Conservation (phyloP, 495 filamentous ascomycete genomes). For the Hypomontagnella monticulosa region DNA sequence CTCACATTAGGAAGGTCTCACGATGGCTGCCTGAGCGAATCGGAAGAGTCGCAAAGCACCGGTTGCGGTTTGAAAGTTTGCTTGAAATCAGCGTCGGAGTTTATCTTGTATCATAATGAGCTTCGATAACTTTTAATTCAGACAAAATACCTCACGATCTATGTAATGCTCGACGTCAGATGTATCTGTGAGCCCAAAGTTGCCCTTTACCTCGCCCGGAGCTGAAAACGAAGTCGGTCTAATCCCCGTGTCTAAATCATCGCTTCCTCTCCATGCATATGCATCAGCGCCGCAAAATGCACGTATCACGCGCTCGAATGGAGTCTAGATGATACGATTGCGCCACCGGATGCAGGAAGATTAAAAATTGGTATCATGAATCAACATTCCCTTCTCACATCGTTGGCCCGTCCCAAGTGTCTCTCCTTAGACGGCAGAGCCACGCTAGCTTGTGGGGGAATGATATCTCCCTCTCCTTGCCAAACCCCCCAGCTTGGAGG, state of each 20-base stretch:
- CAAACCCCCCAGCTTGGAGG: slow-evolving; percentile 78
- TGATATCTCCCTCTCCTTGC: slow-evolving; percentile 85
- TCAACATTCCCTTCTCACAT: slow-evolving; percentile 56
- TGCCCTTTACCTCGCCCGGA: no score
- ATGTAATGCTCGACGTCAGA: not conserved
- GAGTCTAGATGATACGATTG: slow-evolving; percentile 8
- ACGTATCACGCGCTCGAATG: slow-evolving; percentile 9
- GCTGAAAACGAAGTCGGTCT: not conserved
- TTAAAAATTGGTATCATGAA: slow-evolving; percentile 18
- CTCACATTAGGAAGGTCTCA: slow-evolving; percentile 13
- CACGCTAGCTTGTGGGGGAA: slow-evolving; percentile 96
- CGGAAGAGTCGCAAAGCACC: not conserved
- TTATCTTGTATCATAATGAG: not conserved
- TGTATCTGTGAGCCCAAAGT: not conserved
- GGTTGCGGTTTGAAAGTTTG: slow-evolving; percentile 3
- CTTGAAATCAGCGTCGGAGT: not conserved
- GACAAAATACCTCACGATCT: not conserved
- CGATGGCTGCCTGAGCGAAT: slow-evolving; percentile 1
- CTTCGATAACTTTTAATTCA: not conserved
- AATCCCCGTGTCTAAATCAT: slow-evolving; percentile 16
- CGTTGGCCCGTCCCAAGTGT: slow-evolving; percentile 84
- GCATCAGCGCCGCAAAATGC: slow-evolving; percentile 15
- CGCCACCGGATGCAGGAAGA: slow-evolving; percentile 22
- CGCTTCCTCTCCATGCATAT: slow-evolving; percentile 20
- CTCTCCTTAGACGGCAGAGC: slow-evolving; percentile 81